phyloP scores from a whole-genome alignment of 2,329 filamentous ascomycete species.

The Colletotrichum chrysophilum region DNA sequence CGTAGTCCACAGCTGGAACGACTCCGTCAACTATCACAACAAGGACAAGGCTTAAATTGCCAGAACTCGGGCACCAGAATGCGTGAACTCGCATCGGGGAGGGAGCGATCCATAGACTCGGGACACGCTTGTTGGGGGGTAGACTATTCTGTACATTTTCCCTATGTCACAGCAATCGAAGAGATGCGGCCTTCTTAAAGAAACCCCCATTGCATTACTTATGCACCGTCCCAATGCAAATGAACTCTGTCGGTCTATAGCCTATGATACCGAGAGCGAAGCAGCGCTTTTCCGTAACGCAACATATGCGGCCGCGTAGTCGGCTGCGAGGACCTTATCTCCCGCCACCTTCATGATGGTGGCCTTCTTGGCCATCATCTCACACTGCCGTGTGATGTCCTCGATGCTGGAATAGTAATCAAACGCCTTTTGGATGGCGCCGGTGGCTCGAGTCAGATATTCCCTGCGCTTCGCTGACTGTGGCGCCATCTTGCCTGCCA shows the following conservation, averaged over 20 bases:
- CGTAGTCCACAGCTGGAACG: conserved; percentile 77
- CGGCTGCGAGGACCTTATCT: conserved; percentile 67
- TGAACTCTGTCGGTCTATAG: neutral
- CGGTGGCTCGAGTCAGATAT: conserved; percentile 62
- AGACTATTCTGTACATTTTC: conserved; percentile 32
- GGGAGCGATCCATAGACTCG: conserved; percentile 18
- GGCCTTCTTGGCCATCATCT: conserved; percentile 83
- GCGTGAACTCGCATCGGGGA: neutral
- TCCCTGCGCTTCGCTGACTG: conserved; percentile 55
- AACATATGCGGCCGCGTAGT: conserved; percentile 70
- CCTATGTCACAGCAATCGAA: conserved; percentile 18
- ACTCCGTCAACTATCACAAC: conserved; percentile 95
- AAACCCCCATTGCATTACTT: neutral
- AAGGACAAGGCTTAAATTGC: conserved; percentile 68
- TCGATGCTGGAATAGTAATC: conserved; percentile 70
- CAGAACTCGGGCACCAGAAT: conserved; percentile 9
- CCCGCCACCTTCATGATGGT: conserved; percentile 75
- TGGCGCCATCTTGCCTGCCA: conserved; percentile 62
- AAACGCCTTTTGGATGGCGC: conserved; percentile 67
- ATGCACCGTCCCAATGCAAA: neutral
- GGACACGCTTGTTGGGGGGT: conserved; percentile 11
- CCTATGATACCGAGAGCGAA: conserved; percentile 5
- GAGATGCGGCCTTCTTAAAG: conserved; percentile 6
- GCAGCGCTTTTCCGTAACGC: conserved; percentile 50
- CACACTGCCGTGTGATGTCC: conserved; percentile 73